Evolutionary conservation across 2,329 filamentous ascomycete genomes (phyloP), one percentile per base, ranked within the genome.

Genomic region (Sclerotinia glacialis): DNA sequence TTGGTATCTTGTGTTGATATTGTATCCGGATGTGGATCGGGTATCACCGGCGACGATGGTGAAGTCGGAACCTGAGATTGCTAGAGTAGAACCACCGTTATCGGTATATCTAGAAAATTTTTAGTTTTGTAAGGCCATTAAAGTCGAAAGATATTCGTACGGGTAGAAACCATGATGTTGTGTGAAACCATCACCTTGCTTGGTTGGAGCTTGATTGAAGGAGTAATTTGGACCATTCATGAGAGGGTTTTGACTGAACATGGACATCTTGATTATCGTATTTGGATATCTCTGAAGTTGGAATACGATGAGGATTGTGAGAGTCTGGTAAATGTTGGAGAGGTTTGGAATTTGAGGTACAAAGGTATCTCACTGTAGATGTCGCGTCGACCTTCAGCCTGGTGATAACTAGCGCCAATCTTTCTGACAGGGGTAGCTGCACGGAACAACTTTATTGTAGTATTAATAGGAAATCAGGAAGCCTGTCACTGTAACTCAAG

Each of bases 31-130:
- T 66, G 93, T 97, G 76, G 92, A 92, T 78, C 95, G 91, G 74
- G 95, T 99, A 83, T 99, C 95, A 80, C 96, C 95, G 54, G 95
- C 95, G 78, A 99, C 88, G 81, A 99, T 96, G 77, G 93, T 88
- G 83, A 98, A 99, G 83, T 96, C 91, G 77, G 88, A 88, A 73
- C 96, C 95, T 49, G 92, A 89, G 79, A 99, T 98, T 76, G 93
- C 95, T 66, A 99, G 87, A 65, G 95, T 98, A 68, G 93, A 96
- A 73, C 95, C 95, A 74, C 95, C 95, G 78, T 99, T 99, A 83
- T 99, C 94, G 72, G 95, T 96, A 81, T 99, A 99, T 74, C 91
- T 95, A 73, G 5, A 47, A 21, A n/a, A 56, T n/a, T 23, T n/a
- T 58, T 16, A 68, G 14, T 12, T 26, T 34, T 44, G 21, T 18